Evolutionary conservation across 2,329 filamentous ascomycete species (phyloP), one percentile per base, ranked within the genome.

Genomic region (Cytospora mali): DNA sequence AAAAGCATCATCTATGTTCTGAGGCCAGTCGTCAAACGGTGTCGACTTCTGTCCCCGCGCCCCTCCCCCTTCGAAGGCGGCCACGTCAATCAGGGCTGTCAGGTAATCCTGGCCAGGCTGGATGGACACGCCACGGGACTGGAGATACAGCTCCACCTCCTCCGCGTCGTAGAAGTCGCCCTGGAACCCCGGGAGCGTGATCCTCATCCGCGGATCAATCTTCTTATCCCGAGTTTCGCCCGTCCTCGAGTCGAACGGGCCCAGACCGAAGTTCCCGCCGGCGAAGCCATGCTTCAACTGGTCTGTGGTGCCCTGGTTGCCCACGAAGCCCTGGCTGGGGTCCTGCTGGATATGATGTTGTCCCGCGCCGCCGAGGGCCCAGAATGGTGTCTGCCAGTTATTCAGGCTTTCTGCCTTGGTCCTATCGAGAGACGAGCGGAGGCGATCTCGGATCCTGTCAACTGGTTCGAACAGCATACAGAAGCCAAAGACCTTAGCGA

Each of bases 141-240:
- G 82, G 3, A 96, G 76, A 71, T 93, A 95, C 14, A 84, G 80
- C 73, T 95, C 89, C 0, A 93, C 87, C 72, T 95, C 92, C 64
- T 91, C 83, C 0, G 87, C 77, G 70, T 95, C 91, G 68, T 90
- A 91, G 79, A 91, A 95, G 56, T 91, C 85, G 5, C 90, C 90
- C 64, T 89, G 84, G 65, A 88, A 90, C 0, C 86, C 89, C 1
- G 83, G 80, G 9, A 88, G 73, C 46, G 80, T 81, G 66, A 84
- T 81, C 23, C 76, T 76, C 67, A 89, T 78, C 18, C 79, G 77
- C 14, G 74, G 70, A 42, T 80, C 76, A 9, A 87, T 68, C 23
- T 75, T 68, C 6, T 75, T 72, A 28, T 83, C 80, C 21, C 77
- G 74, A 1, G 77, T 72, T 1, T 75, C 68, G 31, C 76, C 75